Conservation (phyloP, 2,329 filamentous ascomycete genomes). For the Lecanicillium sp. region DNA sequence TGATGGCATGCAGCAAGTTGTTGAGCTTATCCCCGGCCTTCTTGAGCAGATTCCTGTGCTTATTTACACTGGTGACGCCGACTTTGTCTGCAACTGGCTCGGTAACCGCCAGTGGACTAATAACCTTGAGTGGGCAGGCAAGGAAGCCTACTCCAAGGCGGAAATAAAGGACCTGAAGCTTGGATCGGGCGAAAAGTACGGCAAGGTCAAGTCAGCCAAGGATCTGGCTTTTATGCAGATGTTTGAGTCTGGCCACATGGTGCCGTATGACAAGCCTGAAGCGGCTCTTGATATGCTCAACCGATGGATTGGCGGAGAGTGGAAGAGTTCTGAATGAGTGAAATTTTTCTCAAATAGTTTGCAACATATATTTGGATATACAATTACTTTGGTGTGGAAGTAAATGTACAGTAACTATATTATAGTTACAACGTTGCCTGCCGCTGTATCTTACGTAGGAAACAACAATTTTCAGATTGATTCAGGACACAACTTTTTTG, state of each 20-base stretch:
- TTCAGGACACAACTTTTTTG: too few relatives aligned
- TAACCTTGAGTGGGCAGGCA: slow-evolving; percentile 84
- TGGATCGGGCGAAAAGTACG: slow-evolving; percentile 41
- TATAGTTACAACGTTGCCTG: too few relatives aligned
- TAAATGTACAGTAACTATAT: too few relatives aligned
- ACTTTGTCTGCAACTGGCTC: slow-evolving; percentile 96
- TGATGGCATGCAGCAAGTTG: slow-evolving; percentile 98
- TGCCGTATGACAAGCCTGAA: slow-evolving; percentile 90
- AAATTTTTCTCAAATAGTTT: neutral
- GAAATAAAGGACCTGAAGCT: slow-evolving; percentile 55
- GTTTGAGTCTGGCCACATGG: slow-evolving; percentile 91
- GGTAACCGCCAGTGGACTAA: slow-evolving; percentile 95
- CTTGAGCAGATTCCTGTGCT: slow-evolving; percentile 88
- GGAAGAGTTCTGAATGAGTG: slow-evolving; percentile 25
- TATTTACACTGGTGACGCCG: slow-evolving; percentile 84
- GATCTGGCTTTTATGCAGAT: slow-evolving; percentile 94
- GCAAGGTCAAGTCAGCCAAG: slow-evolving; percentile 76
- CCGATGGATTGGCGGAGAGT: slow-evolving; percentile 87
- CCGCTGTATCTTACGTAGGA: too few relatives aligned
- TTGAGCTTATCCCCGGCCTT: slow-evolving; percentile 76
- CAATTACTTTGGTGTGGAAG: too few relatives aligned
- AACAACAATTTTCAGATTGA: too few relatives aligned
- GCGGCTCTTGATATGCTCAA: slow-evolving; percentile 87
- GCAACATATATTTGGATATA: too few relatives aligned
- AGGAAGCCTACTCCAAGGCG: slow-evolving; percentile 69